A percentile compares a stretch with the other conserved stretches of the same genome.
phyloP scores from a whole-genome alignment of 148 eudicot species.

The Vaccinium vitisidaea region DNA sequence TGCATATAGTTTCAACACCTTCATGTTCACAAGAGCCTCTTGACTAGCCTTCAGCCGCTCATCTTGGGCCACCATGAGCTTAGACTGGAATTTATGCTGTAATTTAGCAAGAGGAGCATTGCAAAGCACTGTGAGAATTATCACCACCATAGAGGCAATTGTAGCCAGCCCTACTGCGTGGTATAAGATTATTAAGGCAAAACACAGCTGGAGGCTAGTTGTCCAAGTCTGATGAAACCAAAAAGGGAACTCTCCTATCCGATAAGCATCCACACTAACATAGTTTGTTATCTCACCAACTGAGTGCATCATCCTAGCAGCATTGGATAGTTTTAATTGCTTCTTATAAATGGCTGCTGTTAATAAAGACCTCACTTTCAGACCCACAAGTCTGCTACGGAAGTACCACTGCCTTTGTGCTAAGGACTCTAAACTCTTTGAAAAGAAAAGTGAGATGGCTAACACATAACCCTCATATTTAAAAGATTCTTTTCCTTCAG shows the following conservation, averaged over 20 bases:
- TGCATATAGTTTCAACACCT: slow-evolving; percentile 79
- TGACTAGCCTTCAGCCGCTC: slow-evolving; percentile 47
- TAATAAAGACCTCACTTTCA: slow-evolving; percentile 67
- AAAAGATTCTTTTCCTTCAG: slow-evolving; percentile 66
- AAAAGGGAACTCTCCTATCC: slow-evolving; percentile 80
- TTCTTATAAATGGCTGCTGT: slow-evolving; percentile 79
- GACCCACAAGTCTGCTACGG: slow-evolving; percentile 58
- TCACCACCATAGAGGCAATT: slow-evolving; percentile 39
- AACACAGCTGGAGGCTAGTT: slow-evolving; percentile 52
- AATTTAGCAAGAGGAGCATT: slow-evolving; percentile 57
- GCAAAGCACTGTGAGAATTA: slow-evolving; percentile 59
- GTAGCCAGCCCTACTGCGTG: slow-evolving; percentile 48
- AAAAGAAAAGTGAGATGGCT: slow-evolving; percentile 55
- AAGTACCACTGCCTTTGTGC: slow-evolving; percentile 86
- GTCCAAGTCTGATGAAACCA: slow-evolving; percentile 75
- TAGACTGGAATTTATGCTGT: slow-evolving; percentile 45
- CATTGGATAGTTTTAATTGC: slow-evolving; percentile 67
- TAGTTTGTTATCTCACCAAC: slow-evolving; percentile 74
- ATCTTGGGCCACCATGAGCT: slow-evolving; percentile 57
- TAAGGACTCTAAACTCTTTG: slow-evolving; percentile 64
- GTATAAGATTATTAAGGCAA: slow-evolving; percentile 42
- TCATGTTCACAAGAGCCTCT: slow-evolving; percentile 80
- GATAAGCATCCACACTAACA: slow-evolving; percentile 65
- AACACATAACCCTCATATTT: slow-evolving; percentile 62
- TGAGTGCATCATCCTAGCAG: slow-evolving; percentile 63